Evolutionary conservation across 108 stramenopile species (phyloP).

Genomic region (Cyclotella distinguenda): DNA sequence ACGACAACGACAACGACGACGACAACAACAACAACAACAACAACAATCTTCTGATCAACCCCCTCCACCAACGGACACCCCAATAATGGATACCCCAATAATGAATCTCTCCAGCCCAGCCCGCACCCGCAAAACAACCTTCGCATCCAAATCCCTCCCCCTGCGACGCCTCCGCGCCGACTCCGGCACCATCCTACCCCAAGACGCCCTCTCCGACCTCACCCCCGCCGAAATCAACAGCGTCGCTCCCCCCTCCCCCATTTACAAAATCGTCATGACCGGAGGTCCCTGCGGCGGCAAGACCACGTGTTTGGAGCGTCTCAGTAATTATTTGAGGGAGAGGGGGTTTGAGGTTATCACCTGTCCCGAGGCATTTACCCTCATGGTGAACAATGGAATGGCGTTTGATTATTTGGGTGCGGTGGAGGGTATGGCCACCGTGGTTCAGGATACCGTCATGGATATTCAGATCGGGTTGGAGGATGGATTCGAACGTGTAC

Average conservation of each 20-base stretch:
- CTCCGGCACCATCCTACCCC: constrained; percentile 23
- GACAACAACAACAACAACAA: too few relatives aligned
- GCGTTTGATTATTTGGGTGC: constrained; percentile 58
- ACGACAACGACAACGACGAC: too few relatives aligned
- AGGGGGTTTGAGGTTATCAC: constrained; percentile 91
- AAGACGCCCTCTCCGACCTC: constrained; percentile 13
- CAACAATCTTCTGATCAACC: too few relatives aligned
- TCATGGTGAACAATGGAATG: constrained; percentile 86
- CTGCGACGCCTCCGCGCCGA: constrained; percentile 36
- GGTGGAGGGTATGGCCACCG: constrained; percentile 74
- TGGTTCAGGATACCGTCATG: constrained; percentile 86
- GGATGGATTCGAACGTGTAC: constrained; percentile 78
- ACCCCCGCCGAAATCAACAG: constrained; percentile 39
- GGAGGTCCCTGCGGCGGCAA: constrained; percentile 98
- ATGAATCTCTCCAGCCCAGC: constrained; percentile 8
- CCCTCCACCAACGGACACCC: too few relatives aligned
- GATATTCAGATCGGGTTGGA: constrained; percentile 84
- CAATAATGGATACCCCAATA: too few relatives aligned
- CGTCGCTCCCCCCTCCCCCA: constrained; percentile 43
- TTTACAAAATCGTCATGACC: constrained; percentile 79
- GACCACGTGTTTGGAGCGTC: constrained; percentile 82
- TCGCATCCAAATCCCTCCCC: constrained; percentile 12
- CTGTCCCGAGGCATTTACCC: constrained; percentile 89
- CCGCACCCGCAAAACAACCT: neutral
- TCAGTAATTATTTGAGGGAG: constrained; percentile 57